A percentile compares a stretch with the other conserved stretches of the same genome.
Evolutionary conservation across 1,139 yeast genomes (phyloP).

Genomic region (Suhomyces maxii): DNA sequence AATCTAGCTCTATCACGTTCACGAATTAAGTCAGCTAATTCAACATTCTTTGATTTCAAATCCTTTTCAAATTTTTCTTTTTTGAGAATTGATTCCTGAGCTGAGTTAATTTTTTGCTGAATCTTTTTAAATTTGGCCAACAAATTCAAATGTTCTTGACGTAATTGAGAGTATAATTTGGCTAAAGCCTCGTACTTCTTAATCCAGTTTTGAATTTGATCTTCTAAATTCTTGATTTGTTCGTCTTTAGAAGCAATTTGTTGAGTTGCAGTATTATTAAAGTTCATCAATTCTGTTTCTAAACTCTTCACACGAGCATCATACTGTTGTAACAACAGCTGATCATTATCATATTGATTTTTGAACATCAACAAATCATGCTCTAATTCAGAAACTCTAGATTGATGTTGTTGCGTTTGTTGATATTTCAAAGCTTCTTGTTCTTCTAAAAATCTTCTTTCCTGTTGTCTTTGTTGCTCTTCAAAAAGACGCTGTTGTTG

Average conservation of each 20-base stretch:
- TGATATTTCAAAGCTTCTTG: slow-evolving; percentile 71
- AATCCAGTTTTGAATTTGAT: slow-evolving; percentile 78
- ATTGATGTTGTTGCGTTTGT: slow-evolving; percentile 73
- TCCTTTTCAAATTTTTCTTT: slow-evolving; percentile 84
- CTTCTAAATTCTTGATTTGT: slow-evolving; percentile 65
- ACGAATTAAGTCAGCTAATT: slow-evolving; percentile 83
- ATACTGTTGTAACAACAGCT: slow-evolving; percentile 79
- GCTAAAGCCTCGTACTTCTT: slow-evolving; percentile 88
- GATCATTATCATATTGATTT: slow-evolving; percentile 87
- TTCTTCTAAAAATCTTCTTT: slow-evolving; percentile 39
- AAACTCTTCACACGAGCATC: slow-evolving; percentile 82
- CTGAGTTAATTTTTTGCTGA: slow-evolving; percentile 88
- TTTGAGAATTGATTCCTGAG: slow-evolving; percentile 86
- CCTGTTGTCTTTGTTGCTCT: slow-evolving; percentile 74
- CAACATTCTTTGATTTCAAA: slow-evolving; percentile 80
- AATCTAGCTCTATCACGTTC: slow-evolving; percentile 89
- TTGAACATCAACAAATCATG: slow-evolving; percentile 74
- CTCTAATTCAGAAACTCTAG: slow-evolving; percentile 78
- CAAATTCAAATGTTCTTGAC: slow-evolving; percentile 86
- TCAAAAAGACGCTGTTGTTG: slow-evolving; percentile 66
- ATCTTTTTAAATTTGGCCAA: slow-evolving; percentile 78
- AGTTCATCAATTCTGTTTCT: slow-evolving; percentile 67
- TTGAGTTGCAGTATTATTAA: slow-evolving; percentile 66
- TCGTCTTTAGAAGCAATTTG: slow-evolving; percentile 81
- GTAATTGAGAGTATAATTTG: slow-evolving; percentile 82